Percentiles rank a stretch among this genome's conserved stretches.
Conservation (phyloP, 305 asterid species). For the Caryopteris hybrid region DNA sequence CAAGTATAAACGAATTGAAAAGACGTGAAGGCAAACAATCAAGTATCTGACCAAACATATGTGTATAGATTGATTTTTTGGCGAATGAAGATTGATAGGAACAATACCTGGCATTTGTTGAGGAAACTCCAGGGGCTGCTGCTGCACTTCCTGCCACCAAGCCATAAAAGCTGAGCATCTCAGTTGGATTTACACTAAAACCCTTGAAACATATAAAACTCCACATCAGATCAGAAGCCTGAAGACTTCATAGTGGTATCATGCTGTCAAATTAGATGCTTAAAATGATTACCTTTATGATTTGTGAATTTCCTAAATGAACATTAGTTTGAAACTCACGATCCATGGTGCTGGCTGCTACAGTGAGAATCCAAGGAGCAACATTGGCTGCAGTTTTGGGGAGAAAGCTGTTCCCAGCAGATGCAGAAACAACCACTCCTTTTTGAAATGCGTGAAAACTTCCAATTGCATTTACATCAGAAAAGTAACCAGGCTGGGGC, state of each 20-base stretch:
- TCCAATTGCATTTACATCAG: conserved; percentile 34
- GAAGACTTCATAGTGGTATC: not conserved
- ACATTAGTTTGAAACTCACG: conserved; percentile 38
- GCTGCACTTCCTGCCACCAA: conserved; percentile 45
- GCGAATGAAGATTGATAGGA: not conserved
- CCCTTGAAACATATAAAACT: conserved; percentile 35
- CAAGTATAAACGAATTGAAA: no score
- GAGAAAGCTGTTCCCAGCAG: conserved; percentile 41
- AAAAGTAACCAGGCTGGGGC: conserved; percentile 34
- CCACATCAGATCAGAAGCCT: conserved; percentile 20
- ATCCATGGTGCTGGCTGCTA: conserved; percentile 59
- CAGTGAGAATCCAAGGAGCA: conserved; percentile 58
- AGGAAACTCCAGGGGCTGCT: conserved; percentile 42
- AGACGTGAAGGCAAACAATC: no score
- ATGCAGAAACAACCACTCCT: conserved; percentile 45
- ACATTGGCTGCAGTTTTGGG: conserved; percentile 36
- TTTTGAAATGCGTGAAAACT: conserved; percentile 44
- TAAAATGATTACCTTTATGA: conserved; percentile 29
- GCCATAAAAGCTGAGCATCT: conserved; percentile 29
- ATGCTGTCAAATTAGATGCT: conserved; percentile 11
- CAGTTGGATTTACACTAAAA: conserved; percentile 40
- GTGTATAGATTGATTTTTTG: not conserved
- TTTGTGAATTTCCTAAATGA: conserved; percentile 38
- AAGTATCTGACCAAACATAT: no score
- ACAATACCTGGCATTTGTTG: conserved; percentile 41